Base-by-base conservation (phyloP, 768 basidiomycete genomes). In the Leucosporidium yakuticum region DNA sequence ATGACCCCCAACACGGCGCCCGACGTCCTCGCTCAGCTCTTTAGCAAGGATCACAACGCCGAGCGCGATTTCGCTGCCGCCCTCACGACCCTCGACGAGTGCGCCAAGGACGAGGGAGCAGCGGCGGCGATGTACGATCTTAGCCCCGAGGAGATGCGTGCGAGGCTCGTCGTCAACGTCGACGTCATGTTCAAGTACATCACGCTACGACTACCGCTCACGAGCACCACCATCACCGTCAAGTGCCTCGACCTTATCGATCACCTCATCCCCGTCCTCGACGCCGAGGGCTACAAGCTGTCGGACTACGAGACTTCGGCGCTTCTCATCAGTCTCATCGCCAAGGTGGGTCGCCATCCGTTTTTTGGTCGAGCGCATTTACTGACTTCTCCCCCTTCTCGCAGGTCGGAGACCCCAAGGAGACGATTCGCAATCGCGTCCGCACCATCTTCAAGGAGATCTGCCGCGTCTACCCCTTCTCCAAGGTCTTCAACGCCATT, bases 31-130 rank as follows among this genome's bases (percentile, higher is more conserved):
- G 79, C 84, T 7, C 85, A 85, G 34, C 82, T 99, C 34, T 99
- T 97, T 81, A 97, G 95, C 76, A 90, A 89, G 68, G 96, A 96
- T 74, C 96, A 97, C 78, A 90, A 88, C 72, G 91, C 93, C 9
- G 88, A 97, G 71, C 94, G 91, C 74, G 96, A 98, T 77, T 87
- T 89, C 75, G 83, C 95, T 62, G 81, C 82, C n/a, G 95, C 89
- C 9, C 79, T 98, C 62, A 81, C 84, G 9, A 82, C 80, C 59
- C 82, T 98, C 27, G 83, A 86, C 62, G 90, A 94, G 2, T 88
- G 91, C 76, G 63, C 69, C 4, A 51, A n/a, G 34, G 58, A 74
- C 63, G 23, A 15, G 25, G 31, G 93, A 86, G 78, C 78, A 84
- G 60, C 80, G 80, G 83, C 85, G 23, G 85, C 88, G 53, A 81